Base-by-base conservation (phyloP, 2,329 filamentous ascomycete genomes). In the Dichotomopilus funicola region DNA sequence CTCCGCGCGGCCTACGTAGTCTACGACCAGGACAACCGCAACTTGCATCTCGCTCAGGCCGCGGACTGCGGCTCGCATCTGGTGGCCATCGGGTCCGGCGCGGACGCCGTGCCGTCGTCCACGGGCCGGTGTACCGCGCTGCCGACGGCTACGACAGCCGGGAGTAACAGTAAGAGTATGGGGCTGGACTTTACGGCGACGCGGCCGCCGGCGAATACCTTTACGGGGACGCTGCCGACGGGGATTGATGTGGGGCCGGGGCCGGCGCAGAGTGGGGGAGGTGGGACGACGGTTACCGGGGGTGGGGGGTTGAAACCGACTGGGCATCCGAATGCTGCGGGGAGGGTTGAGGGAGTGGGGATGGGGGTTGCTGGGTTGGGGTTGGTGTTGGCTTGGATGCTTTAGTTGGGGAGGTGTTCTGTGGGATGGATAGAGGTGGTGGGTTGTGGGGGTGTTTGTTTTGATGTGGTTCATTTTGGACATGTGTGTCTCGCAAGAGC, bases 11-110 rank as follows among this genome's bases (percentile, higher is more conserved):
- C 66, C 4, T 70, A 67, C 35, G 66, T 65, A 38, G 67, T 69
- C 33, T 69, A 65, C 33, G 68, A 70, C 61, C 67, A 70, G 64
- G 63, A 67, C 48, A 65, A 65, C 54, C 59, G 64, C 53, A 59
- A 60, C 44, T 53, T 71, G 42, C 65, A 64, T 49, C 53, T 71
- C 53, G 69, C 67, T 1, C 67, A 66, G 59, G 68, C 67, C 35
- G 63, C 64, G 8, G 62, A 63, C 59, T 71, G 69, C 57, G 67
- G 65, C 31, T 55, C 58, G 42, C 62, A 65, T 53, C 58, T 66
- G 51, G 61, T 67, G 37, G 60, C 65, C 7, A 69, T 70, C 46
- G 57, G 63, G 0, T 49, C 62, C 1, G 61, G 62, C 13, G 13
- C 35, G 46, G 62, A 63, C 58, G 65, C 61, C 1, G 61, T 62